Base-by-base conservation (phyloP, 495 filamentous ascomycete species). In the Physcia stellaris region DNA sequence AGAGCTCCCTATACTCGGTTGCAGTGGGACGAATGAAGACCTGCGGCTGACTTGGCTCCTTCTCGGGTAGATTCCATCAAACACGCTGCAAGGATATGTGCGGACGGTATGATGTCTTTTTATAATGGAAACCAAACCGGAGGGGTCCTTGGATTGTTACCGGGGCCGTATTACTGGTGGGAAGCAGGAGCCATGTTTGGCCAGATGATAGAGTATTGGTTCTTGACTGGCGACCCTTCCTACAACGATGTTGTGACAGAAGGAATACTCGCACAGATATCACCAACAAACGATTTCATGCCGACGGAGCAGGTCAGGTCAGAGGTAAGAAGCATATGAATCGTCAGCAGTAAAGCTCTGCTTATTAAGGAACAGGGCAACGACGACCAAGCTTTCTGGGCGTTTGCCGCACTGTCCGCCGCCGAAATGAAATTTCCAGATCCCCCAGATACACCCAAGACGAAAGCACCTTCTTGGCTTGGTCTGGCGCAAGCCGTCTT, bases 141-240 rank as follows among this genome's bases (percentile, higher is more conserved):
- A 28, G 58, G 67, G 18, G 72, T 67, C 20, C 69, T 75, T 2
- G 76, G 76, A 20, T 55, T 75, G 6, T 64, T 80, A 42, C 63
- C 62, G 34, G 52, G 51, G 20, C 71, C 70, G 24, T 63, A 60
- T 41, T 61, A 63, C 64, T 85, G 83, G 83, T 88, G 83, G 83
- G 79, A 87, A 57, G 77, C 65, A n/a, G 72, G 77, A 12, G 78
- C 79, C 33, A 67, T 81, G 60, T 80, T 78, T 56, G 72, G 72
- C 52, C 66, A 73, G n/a, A 53, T 79, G 44, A 63, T 84, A 40
- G 66, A 80, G 43, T 84, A 84, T 57, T 81, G 72, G 70, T 68
- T 70, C 42, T 71, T 70, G 34, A 81, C 77, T 1, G 71, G 73
- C 17, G 74, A 84, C 41, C 45, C 52, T 7, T 63, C 67, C 4